Evolutionary conservation across 192 early-diverging fungal species (phyloP), one percentile per base, ranked within the genome.

Genomic region (Diversispora eburnea): DNA sequence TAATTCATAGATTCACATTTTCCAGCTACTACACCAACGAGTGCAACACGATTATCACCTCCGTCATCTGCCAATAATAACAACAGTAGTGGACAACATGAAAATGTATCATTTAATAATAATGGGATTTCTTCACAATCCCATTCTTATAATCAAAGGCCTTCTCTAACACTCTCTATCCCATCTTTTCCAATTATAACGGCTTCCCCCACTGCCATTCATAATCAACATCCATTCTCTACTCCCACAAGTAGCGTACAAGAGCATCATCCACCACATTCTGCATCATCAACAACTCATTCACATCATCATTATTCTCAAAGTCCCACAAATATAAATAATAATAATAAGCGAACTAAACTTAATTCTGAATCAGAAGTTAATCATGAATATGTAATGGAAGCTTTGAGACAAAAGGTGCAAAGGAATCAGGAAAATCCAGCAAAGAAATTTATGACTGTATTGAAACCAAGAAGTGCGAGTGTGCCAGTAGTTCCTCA

Each of bases 371-470:
- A 82, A 78, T 13, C 72, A 71, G 43, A 82, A 78, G 69, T 82
- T 70, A 6, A 75, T 82, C 81, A 82, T 64, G 81, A 82, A 55
- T 78, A 78, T 20, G 75, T 82, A 46, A 82, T 82, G 81, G 81
- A 82, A 46, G 81, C 81, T 5, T 69, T 82, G 19, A 73, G 81
- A 17, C 73, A 76, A 17, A 82, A 82, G 55, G 81, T 82, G 0
- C 64, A 77, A 55, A 47, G 76, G 39, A 82, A 82, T 57, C 78
- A 67, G 19, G 74, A 73, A 64, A 62, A 73, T 73, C 72, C 72
- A 5, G 72, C 72, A 49, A 73, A 62, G 43, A 73, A 73, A 39
- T 73, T 41, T 12, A 73, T 73, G 59, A 73, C 45, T 43, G 72
- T 73, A 6, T 54, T 73, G 19, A 73, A 73, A 64, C 60, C 72